Evolutionary conservation across 179 eudicot genomes (phyloP).

Genomic region (Pouteria campechiana): DNA sequence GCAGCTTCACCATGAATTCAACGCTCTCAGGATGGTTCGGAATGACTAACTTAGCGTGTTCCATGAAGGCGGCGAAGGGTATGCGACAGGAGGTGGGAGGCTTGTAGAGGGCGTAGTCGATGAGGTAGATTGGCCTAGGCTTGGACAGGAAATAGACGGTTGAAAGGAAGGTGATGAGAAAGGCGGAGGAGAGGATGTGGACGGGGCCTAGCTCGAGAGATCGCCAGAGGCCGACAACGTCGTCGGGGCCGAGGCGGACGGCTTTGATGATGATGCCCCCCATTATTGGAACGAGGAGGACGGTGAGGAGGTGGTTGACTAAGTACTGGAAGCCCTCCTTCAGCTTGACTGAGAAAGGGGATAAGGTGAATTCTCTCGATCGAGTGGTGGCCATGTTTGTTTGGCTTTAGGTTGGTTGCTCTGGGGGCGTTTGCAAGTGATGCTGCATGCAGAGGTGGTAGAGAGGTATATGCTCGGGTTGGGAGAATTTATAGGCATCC

Average conservation of each 20-base stretch:
- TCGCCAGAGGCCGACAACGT: not conserved
- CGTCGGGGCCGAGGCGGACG: not conserved
- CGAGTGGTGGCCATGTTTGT: too few relatives aligned
- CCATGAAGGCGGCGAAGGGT: conserved; percentile 8
- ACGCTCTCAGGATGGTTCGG: conserved; percentile 12
- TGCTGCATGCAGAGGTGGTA: too few relatives aligned
- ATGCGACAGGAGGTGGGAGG: conserved; percentile 10
- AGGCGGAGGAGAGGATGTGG: conserved; percentile 1
- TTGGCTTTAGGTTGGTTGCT: too few relatives aligned
- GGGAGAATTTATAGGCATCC: too few relatives aligned
- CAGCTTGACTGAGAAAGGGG: not conserved
- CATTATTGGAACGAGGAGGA: not conserved
- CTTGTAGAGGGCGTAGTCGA: conserved; percentile 19
- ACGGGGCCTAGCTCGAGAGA: not conserved
- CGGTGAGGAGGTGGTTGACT: not conserved
- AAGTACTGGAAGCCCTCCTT: not conserved
- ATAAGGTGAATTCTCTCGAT: too few relatives aligned
- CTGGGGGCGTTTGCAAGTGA: too few relatives aligned
- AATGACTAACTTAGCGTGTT: conserved; percentile 8
- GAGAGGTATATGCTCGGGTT: too few relatives aligned
- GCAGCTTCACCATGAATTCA: conserved; percentile 10
- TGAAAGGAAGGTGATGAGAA: conserved; percentile 2
- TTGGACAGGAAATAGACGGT: conserved; percentile 11
- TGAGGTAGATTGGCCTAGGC: conserved; percentile 8
- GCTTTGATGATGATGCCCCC: not conserved